Evolutionary conservation across 2,329 filamentous ascomycete genomes (phyloP).

Genomic region (Penicillium janthinellum): DNA sequence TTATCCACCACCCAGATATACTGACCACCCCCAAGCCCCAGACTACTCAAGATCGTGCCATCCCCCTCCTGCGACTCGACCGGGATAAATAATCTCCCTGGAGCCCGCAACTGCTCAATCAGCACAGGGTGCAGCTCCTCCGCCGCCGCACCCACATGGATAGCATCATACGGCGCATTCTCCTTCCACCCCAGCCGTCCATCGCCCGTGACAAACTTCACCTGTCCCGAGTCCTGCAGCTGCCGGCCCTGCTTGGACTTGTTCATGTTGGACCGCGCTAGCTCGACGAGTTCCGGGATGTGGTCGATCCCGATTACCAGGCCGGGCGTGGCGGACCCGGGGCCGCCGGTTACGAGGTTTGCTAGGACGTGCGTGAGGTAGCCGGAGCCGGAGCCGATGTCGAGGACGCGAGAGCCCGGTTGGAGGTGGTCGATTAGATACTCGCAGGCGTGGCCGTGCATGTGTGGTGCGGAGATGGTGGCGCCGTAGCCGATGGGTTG

Average conservation of each 20-base stretch:
- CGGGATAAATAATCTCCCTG: slow-evolving; percentile 73
- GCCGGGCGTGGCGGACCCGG: slow-evolving; percentile 37
- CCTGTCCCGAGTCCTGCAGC: slow-evolving; percentile 65
- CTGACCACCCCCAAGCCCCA: slow-evolving; percentile 46
- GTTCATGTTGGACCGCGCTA: slow-evolving; percentile 66
- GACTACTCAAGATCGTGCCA: slow-evolving; percentile 18
- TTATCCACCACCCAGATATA: slow-evolving; percentile 67
- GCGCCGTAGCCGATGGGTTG: slow-evolving; percentile 68
- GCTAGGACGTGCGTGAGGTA: slow-evolving; percentile 89
- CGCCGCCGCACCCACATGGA: slow-evolving; percentile 91
- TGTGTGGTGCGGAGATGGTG: slow-evolving; percentile 73
- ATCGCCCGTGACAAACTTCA: slow-evolving; percentile 75
- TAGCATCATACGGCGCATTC: slow-evolving; percentile 76
- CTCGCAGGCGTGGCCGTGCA: slow-evolving; percentile 69
- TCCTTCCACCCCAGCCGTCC: slow-evolving; percentile 67
- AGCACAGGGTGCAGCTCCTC: slow-evolving; percentile 70
- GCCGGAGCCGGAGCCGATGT: slow-evolving; percentile 74
- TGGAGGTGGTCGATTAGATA: slow-evolving; percentile 61
- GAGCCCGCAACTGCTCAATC: slow-evolving; percentile 73
- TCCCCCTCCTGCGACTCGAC: slow-evolving; percentile 51
- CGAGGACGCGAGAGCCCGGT: slow-evolving; percentile 62
- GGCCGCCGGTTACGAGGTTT: slow-evolving; percentile 60
- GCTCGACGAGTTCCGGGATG: slow-evolving; percentile 63
- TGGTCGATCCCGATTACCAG: slow-evolving; percentile 74
- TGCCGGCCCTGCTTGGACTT: slow-evolving; percentile 61